These are phyloP conservation scores for Magnaporthales sp. DNA, from an alignment of 2,329 filamentous ascomycete species.

Conservation along the genomic window DNA sequence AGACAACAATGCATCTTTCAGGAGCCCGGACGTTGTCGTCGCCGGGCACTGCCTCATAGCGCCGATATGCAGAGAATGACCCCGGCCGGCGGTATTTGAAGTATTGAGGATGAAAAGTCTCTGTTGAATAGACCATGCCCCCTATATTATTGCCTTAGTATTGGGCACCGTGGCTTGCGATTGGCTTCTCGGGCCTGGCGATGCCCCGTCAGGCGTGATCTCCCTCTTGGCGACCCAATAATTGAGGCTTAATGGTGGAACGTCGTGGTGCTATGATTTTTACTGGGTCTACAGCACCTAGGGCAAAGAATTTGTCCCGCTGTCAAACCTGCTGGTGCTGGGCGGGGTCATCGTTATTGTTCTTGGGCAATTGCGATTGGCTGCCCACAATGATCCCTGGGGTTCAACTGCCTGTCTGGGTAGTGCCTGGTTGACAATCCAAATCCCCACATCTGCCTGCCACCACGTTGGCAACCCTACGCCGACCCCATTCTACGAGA, in stretches of 20 bases:
- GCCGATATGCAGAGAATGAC: neutral
- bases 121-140: neutral
- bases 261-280: neutral
- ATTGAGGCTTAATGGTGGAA: too few species aligned
- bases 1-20: neutral
- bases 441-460: neutral
- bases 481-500: neutral
- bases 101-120: too few species aligned
- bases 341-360: neutral
- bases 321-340: neutral
- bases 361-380: neutral
- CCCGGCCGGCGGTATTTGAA: neutral
- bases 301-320: neutral
- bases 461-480: too few species aligned
- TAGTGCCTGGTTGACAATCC: neutral
- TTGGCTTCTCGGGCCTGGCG: neutral
- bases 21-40: neutral
- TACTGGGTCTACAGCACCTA: too few species aligned
- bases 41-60: neutral
- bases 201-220: neutral
- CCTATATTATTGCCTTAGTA: neutral
- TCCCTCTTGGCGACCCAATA: neutral
- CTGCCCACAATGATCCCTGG: neutral
- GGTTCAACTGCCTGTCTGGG: too few species aligned
- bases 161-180: neutral